Evolutionary conservation across 108 stramenopile genomes (phyloP).

Genomic region (Stephanodiscus triporus): DNA sequence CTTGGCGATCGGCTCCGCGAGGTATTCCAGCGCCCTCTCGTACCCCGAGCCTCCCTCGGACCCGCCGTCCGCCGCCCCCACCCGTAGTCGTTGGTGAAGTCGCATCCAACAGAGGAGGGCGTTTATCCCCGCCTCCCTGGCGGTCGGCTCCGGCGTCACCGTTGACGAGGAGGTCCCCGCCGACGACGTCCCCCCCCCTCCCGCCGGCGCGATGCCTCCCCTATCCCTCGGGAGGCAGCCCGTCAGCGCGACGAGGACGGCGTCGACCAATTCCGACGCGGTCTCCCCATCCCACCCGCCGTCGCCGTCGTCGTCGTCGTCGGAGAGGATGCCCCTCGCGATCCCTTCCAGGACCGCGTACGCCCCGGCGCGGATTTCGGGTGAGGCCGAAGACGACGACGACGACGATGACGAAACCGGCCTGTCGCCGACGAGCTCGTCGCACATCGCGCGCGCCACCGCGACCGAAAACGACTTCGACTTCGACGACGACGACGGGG

Average conservation of each 20-base stretch:
- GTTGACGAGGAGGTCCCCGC: no score
- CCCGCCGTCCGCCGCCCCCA: not conserved
- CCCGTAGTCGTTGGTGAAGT: slow-evolving; percentile 27
- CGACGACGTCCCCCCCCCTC: not conserved
- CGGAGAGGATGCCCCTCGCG: slow-evolving; percentile 18
- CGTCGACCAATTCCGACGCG: slow-evolving; percentile 26
- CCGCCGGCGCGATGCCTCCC: not conserved
- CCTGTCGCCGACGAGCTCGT: slow-evolving; percentile 17
- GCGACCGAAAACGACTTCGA: not conserved
- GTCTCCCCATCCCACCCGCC: not conserved
- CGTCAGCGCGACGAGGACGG: slow-evolving; percentile 23
- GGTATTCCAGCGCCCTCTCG: slow-evolving; percentile 53
- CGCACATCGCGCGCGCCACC: slow-evolving; percentile 23
- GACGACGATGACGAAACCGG: not conserved
- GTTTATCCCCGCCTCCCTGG: slow-evolving; percentile 48
- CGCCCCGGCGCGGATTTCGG: slow-evolving; percentile 46
- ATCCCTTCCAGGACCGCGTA: slow-evolving; percentile 50
- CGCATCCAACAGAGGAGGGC: slow-evolving; percentile 71
- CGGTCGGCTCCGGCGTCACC: no score
- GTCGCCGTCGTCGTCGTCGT: not conserved
- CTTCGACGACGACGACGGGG: not conserved
- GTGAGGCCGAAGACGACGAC: slow-evolving; percentile 10
- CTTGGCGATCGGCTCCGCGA: slow-evolving; percentile 52
- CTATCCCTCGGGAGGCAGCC: slow-evolving; percentile 50
- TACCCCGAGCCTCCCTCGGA: slow-evolving; percentile 37